A percentile compares a stretch with the other conserved stretches of the same genome.
Conservation (phyloP, 768 basidiomycete genomes). For the Scleroderma citrinum region DNA sequence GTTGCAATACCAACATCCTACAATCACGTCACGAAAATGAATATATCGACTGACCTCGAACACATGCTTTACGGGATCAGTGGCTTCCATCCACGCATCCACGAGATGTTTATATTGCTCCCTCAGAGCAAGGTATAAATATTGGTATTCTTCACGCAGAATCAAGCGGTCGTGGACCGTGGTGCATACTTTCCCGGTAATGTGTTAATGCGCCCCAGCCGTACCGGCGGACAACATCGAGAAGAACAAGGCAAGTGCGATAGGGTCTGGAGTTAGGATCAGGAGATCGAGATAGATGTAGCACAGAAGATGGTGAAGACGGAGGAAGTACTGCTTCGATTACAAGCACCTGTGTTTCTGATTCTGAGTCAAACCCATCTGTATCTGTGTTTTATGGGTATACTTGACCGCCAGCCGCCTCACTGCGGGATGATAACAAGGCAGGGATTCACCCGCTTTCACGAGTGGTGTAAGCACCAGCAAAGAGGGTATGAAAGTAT, state of each 20-base stretch:
- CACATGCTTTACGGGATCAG: slow-evolving; percentile 86
- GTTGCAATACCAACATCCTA: slow-evolving; percentile 95
- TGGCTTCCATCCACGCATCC: slow-evolving; percentile 70
- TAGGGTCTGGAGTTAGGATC: slow-evolving; percentile 62
- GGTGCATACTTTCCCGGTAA: slow-evolving; percentile 81
- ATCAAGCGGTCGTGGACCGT: slow-evolving; percentile 88
- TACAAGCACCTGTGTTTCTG: slow-evolving; percentile 5
- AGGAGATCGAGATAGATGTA: slow-evolving; percentile 35
- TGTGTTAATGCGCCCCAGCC: slow-evolving; percentile 78
- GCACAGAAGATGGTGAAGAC: slow-evolving; percentile 41
- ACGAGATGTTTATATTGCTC: slow-evolving; percentile 77
- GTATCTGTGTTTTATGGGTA: slow-evolving; percentile 19
- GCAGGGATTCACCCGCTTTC: slow-evolving; percentile 42
- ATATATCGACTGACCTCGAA: slow-evolving; percentile 57
- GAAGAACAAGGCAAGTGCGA: slow-evolving; percentile 72
- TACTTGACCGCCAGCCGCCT: slow-evolving; percentile 79
- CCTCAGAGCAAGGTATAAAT: slow-evolving; percentile 82
- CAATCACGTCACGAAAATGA: neutral
- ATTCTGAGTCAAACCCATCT: slow-evolving; percentile 6
- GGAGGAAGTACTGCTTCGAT: slow-evolving; percentile 34
- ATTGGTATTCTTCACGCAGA: slow-evolving; percentile 75
- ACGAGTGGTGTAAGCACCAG: slow-evolving; percentile 60
- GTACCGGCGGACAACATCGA: slow-evolving; percentile 79
- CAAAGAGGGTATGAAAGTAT: slow-evolving; percentile 27
- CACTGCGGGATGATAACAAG: slow-evolving; percentile 89